phyloP scores from a whole-genome alignment of 2,329 filamentous ascomycete species.

The Paramyrothecium roridum region DNA sequence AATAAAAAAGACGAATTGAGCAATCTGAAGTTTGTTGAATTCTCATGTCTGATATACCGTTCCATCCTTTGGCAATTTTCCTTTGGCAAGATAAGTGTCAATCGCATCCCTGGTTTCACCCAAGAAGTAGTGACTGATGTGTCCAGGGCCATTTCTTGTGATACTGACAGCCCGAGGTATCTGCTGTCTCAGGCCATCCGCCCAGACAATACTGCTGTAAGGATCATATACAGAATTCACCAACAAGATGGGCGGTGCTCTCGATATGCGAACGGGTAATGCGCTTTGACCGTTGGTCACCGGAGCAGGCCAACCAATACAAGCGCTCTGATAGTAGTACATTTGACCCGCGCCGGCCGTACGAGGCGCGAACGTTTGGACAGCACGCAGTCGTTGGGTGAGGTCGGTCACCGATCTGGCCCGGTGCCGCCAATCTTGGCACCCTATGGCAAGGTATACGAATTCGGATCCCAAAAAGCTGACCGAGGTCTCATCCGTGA shows the following conservation, averaged over 20 bases:
- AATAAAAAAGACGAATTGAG: not conserved
- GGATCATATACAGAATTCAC: slow-evolving; percentile 15
- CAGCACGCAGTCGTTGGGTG: slow-evolving; percentile 6
- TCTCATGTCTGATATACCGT: slow-evolving; percentile 12
- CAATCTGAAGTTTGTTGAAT: not conserved
- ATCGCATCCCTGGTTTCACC: slow-evolving; percentile 17
- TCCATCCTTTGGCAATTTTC: slow-evolving; percentile 15
- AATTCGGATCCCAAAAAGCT: slow-evolving; percentile 2
- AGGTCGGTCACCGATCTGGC: slow-evolving; percentile 9
- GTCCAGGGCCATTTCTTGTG: slow-evolving; percentile 16
- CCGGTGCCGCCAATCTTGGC: slow-evolving; percentile 16
- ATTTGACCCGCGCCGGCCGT: slow-evolving; percentile 12
- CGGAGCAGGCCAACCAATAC: slow-evolving; percentile 15
- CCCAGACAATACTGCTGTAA: slow-evolving; percentile 13
- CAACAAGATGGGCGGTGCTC: slow-evolving; percentile 12
- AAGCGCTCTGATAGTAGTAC: slow-evolving; percentile 11
- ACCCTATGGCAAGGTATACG: slow-evolving; percentile 14
- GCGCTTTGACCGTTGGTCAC: slow-evolving; percentile 11
- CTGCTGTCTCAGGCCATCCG: slow-evolving; percentile 14
- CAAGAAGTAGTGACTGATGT: slow-evolving; percentile 13
- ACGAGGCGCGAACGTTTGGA: slow-evolving; percentile 9
- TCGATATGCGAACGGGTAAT: slow-evolving; percentile 1
- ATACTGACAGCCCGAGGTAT: slow-evolving; percentile 15
- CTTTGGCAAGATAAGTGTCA: slow-evolving; percentile 13
- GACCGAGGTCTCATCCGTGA: not conserved